A percentile compares a stretch with the other conserved stretches of the same genome.
phyloP scores from a whole-genome alignment of 1,284 basidiomycete genomes.

The Butyriboletus appendiculatus region DNA sequence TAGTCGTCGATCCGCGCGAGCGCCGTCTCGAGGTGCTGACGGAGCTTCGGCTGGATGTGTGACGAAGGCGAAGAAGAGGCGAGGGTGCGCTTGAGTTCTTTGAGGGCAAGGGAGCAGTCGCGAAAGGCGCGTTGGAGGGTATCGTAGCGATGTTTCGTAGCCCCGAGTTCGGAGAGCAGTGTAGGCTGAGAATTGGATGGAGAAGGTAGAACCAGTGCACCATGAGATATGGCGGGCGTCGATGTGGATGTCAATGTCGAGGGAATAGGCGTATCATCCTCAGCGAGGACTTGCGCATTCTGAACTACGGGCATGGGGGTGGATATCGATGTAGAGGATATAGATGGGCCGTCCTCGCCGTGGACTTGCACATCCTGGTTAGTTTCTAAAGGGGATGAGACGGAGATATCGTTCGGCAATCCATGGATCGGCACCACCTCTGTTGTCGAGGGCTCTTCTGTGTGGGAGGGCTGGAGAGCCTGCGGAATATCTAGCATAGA shows the following conservation, averaged over 20 bases:
- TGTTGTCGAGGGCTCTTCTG: background rate
- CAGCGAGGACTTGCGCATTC: background rate
- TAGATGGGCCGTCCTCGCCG: background rate
- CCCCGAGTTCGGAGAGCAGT: conserved; percentile 48
- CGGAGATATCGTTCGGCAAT: background rate
- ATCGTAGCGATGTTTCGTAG: conserved; percentile 58
- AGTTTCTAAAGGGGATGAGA: background rate
- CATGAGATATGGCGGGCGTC: background rate
- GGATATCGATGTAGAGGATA: background rate
- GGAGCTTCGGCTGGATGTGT: conserved; percentile 16
- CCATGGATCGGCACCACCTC: background rate
- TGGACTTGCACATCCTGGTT: background rate
- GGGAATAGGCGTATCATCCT: background rate
- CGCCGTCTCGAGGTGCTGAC: conserved; percentile 48
- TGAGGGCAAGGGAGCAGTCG: conserved; percentile 67
- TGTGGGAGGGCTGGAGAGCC: background rate
- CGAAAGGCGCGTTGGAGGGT: conserved; percentile 62
- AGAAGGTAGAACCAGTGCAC: background rate
- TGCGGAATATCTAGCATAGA: conserved; percentile 19
- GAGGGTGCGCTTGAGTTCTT: conserved; percentile 51
- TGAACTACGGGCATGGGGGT: background rate
- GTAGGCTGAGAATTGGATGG: conserved; percentile 18
- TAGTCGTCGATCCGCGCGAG: conserved; percentile 75
- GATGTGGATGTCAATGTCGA: background rate
- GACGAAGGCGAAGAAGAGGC: conserved; percentile 16